phyloP scores from a whole-genome alignment of 495 filamentous ascomycete species.

The Cercophora newfieldiana region DNA sequence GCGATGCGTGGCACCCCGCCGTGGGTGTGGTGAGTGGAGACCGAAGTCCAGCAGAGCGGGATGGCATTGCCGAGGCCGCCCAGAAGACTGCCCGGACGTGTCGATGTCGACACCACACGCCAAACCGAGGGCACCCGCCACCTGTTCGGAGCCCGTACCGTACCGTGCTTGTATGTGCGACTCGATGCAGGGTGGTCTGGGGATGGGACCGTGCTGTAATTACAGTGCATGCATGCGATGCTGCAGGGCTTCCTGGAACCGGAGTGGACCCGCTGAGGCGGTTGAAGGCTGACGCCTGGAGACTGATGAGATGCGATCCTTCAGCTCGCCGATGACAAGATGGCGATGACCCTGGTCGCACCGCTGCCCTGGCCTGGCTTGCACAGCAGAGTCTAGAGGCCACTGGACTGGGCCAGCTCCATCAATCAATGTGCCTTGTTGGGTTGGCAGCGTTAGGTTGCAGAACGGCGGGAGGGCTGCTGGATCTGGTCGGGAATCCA shows the following conservation, averaged over 20 bases:
- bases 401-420: background rate
- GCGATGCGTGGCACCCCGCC: too few relatives aligned
- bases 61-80: background rate
- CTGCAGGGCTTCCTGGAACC: conserved; percentile 15
- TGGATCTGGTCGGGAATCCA: background rate
- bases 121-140: background rate
- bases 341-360: background rate
- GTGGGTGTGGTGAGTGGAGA: background rate
- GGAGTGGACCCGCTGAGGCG: conserved; percentile 4
- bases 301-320: background rate
- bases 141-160: too few relatives aligned
- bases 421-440: background rate
- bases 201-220: background rate
- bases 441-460: background rate
- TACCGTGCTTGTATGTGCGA: background rate
- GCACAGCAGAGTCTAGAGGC: background rate
- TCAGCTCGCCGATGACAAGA: background rate
- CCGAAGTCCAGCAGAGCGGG: background rate
- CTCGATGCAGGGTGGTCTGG: conserved; percentile 7
- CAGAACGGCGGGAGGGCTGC: background rate
- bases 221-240: conserved; percentile 9
- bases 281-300: background rate
- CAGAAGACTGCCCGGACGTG: background rate
- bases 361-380: background rate
- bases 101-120: background rate